A percentile compares a stretch with the other conserved stretches of the same genome.
These are phyloP conservation scores for Camillea tinctor DNA, from an alignment of 2,329 filamentous ascomycete species.

Conservation along the genomic window DNA sequence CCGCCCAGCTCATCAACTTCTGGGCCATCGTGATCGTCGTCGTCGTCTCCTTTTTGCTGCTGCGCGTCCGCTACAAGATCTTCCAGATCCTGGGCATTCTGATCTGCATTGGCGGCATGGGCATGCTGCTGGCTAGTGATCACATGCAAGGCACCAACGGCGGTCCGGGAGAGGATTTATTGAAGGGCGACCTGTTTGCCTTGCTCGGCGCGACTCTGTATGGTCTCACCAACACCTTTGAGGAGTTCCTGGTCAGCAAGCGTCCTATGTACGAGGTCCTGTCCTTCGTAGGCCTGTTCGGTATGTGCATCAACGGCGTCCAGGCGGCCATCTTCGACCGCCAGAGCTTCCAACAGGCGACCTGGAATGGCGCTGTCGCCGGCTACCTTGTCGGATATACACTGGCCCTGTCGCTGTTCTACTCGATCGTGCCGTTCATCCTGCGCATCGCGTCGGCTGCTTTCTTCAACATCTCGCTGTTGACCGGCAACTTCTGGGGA, in stretches of 20 bases:
- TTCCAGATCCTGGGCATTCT: conserved; percentile 85
- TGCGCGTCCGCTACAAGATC: conserved; percentile 85
- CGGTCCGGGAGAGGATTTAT: conserved; percentile 63
- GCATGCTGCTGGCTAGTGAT: conserved; percentile 81
- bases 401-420: conserved; percentile 78
- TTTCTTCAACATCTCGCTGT: conserved; percentile 92
- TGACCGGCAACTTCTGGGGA: conserved; percentile 97
- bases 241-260: conserved; percentile 90
- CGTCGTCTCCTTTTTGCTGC: conserved; percentile 74
- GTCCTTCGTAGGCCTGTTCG: conserved; percentile 85
- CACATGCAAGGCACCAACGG: conserved; percentile 76
- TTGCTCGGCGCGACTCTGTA: conserved; percentile 88
- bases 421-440: conserved; percentile 80
- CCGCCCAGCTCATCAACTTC: conserved; percentile 95
- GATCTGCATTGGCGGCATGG: conserved; percentile 87
- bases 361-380: conserved; percentile 66
- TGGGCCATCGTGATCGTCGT: conserved; percentile 97
- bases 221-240: conserved; percentile 84
- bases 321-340: conserved; percentile 93
- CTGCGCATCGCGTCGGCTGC: conserved; percentile 88
- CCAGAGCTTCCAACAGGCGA: conserved; percentile 60
- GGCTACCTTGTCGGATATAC: conserved; percentile 93
- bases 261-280: conserved; percentile 90
- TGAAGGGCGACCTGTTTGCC: conserved; percentile 93
- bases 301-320: conserved; percentile 84